Evolutionary conservation across 129 eudicot species (phyloP).

Genomic region (Kitagawia praeruptora): DNA sequence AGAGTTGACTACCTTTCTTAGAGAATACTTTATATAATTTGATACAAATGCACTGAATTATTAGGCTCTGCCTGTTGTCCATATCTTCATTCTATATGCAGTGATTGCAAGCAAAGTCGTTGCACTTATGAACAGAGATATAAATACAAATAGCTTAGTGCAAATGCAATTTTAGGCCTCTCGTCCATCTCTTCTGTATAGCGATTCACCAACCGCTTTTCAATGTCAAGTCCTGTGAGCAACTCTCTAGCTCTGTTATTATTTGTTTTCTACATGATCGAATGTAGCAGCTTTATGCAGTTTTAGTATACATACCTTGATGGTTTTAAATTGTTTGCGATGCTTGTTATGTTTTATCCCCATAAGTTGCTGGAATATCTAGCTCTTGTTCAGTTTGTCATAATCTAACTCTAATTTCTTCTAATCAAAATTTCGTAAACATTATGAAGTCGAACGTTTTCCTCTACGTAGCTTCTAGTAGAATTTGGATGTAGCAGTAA

Average conservation of each 20-base stretch:
- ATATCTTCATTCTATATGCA: not conserved
- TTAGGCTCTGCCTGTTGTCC: no score
- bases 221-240: not conserved
- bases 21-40: no score
- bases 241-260: not conserved
- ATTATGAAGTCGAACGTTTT: no score
- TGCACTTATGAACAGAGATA: not conserved
- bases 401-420: not conserved
- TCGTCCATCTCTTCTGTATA: not conserved
- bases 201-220: not conserved
- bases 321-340: not conserved
- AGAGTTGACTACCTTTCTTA: no score
- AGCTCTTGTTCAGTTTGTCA: not conserved
- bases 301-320: not conserved
- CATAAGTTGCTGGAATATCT: not conserved
- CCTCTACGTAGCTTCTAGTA: no score
- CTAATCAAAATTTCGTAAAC: not conserved
- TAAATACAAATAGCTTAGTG: not conserved
- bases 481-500: no score
- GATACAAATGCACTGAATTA: no score
- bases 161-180: not conserved
- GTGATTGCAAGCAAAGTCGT: not conserved
- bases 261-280: not conserved
- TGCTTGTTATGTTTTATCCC: not conserved
- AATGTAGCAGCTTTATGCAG: not conserved